Conservation (phyloP, 2,329 filamentous ascomycete genomes). For the Cucurbitaria berberidis region DNA sequence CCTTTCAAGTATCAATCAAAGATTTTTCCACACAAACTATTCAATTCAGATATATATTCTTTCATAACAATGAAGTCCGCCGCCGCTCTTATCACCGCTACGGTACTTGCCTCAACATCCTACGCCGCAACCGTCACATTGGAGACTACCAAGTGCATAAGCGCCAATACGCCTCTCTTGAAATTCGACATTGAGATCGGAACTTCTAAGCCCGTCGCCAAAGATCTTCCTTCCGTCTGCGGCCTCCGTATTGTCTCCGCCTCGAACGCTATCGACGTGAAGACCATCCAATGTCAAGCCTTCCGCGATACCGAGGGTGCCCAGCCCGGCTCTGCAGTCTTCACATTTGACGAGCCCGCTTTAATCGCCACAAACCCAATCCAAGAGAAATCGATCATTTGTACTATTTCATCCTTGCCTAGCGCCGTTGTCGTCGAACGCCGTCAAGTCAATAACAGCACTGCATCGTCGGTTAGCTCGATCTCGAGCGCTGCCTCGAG, state of each 20-base stretch:
- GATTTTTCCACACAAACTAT: too few species aligned
- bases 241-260: conserved; percentile 32
- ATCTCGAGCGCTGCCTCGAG: not conserved
- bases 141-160: conserved; percentile 1
- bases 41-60: not conserved
- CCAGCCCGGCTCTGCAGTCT: conserved; percentile 23
- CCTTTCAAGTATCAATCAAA: not conserved
- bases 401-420: conserved; percentile 4
- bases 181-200: conserved; percentile 7
- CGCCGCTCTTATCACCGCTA: conserved; percentile 1
- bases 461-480: not conserved
- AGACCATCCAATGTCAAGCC: conserved; percentile 27
- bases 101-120: conserved; percentile 5
- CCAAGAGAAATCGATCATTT: conserved; percentile 21
- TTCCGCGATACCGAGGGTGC: conserved; percentile 31
- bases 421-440: not conserved
- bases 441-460: conserved; percentile 1
- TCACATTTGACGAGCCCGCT: conserved; percentile 24
- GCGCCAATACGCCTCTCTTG: not conserved
- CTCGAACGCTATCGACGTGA: conserved; percentile 15
- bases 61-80: conserved; percentile 11
- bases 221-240: conserved; percentile 31
- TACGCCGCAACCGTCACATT: conserved; percentile 7
- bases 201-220: conserved; percentile 5
- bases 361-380: conserved; percentile 35